These are phyloP conservation scores for Erythrobasidium hasegawianum DNA, from an alignment of 1,284 basidiomycete genomes.

Conservation along the genomic window DNA sequence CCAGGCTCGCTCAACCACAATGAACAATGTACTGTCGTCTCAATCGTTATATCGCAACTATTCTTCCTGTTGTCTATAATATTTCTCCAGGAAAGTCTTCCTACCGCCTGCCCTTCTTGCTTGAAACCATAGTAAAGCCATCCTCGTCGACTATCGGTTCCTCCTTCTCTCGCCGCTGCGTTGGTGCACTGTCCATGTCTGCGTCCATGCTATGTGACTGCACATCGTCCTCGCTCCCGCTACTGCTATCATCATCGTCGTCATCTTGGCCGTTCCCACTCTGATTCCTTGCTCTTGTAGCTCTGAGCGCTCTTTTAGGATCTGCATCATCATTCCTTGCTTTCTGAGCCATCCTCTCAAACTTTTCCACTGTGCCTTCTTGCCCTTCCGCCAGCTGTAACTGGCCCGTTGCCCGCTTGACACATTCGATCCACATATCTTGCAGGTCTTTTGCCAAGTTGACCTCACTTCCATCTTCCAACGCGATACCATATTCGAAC, in stretches of 20 bases:
- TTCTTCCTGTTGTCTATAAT: too few relatives aligned
- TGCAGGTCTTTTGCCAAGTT: constrained; percentile 60
- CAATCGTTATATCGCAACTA: too few relatives aligned
- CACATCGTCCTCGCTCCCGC: constrained; percentile 50
- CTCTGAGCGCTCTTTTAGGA: constrained; percentile 52
- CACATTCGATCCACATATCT: constrained; percentile 32
- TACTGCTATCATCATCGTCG: constrained; percentile 53
- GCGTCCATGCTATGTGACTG: constrained; percentile 57
- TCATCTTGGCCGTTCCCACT: constrained; percentile 51
- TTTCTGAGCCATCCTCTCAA: constrained; percentile 61
- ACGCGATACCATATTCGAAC: constrained; percentile 73
- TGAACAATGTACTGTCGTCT: too few relatives aligned
- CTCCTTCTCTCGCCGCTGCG: constrained; percentile 48
- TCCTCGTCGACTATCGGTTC: constrained; percentile 77
- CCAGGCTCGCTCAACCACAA: too few relatives aligned
- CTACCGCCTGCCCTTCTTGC: constrained; percentile 55
- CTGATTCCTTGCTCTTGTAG: constrained; percentile 49
- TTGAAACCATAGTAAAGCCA: constrained; percentile 74
- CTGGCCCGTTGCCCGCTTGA: constrained; percentile 54
- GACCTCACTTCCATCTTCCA: constrained; percentile 76
- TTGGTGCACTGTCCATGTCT: constrained; percentile 50
- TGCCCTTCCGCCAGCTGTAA: constrained; percentile 52
- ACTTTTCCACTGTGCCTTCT: constrained; percentile 54
- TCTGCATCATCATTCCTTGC: constrained; percentile 59
- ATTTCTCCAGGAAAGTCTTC: too few relatives aligned